Evolutionary conservation across 371 early-diverging fungal genomes (phyloP).

Genomic region (Mucor lusitanicus): DNA sequence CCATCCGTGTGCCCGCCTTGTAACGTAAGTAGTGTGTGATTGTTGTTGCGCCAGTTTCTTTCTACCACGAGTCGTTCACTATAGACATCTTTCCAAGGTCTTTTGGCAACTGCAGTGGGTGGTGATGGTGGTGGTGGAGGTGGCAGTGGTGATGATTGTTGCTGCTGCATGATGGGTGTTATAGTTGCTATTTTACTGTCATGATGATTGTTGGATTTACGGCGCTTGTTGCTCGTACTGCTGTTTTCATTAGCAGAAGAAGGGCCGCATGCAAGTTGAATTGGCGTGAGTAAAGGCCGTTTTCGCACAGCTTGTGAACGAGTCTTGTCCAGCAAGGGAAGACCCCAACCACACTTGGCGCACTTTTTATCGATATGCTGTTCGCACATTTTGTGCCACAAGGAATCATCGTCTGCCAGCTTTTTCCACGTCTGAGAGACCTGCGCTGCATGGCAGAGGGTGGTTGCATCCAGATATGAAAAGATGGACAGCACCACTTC

Average conservation of each 20-base stretch:
- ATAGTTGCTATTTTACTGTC: background rate
- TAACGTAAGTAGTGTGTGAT: slow-evolving; percentile 56
- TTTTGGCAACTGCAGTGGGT: slow-evolving; percentile 11
- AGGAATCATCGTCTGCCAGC: slow-evolving; percentile 84
- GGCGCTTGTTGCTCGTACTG: background rate
- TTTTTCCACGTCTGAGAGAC: slow-evolving; percentile 80
- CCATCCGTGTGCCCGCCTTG: slow-evolving; percentile 86
- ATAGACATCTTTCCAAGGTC: slow-evolving; percentile 85
- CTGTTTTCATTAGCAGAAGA: background rate
- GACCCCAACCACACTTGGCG: slow-evolving; percentile 94
- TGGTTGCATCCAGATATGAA: slow-evolving; percentile 87
- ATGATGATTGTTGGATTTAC: background rate
- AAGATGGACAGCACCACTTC: slow-evolving; percentile 83
- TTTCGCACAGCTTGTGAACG: background rate
- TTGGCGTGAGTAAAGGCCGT: background rate
- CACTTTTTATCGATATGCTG: slow-evolving; percentile 97
- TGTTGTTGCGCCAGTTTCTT: slow-evolving; percentile 82
- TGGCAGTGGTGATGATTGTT: no score
- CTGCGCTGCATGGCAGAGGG: slow-evolving; percentile 89
- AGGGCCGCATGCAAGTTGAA: slow-evolving; percentile 14
- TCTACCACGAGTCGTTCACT: slow-evolving; percentile 79
- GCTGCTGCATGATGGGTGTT: background rate
- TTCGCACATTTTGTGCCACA: slow-evolving; percentile 96
- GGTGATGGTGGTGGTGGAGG: background rate
- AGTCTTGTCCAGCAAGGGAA: slow-evolving; percentile 69